Base-by-base conservation (phyloP, 202 grass and related monocot genomes). In the Cymbopogon flexuosus region DNA sequence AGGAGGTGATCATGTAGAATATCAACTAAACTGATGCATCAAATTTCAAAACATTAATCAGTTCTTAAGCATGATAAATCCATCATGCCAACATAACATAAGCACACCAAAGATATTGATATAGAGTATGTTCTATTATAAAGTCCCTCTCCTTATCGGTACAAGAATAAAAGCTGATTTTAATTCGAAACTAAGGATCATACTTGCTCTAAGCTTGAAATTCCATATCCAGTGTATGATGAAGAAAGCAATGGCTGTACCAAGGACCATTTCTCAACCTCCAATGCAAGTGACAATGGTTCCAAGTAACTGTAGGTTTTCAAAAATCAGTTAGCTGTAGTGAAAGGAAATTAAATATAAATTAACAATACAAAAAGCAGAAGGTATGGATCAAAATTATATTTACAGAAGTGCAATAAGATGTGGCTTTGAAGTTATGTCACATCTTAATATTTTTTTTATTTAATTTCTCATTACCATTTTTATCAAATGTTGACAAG, bases 181-280 rank as follows among this genome's bases (percentile, higher is more conserved):
- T 41, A 34, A 75, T 73, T 68, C 56, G 18, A 59, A 70, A 84
- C 29, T 39, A 75, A 62, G 29, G 62, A 70, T 64, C 83, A 82
- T 99, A 99, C 92, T 93, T 99, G 89, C 47, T 96, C 72, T 84
- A 99, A 91, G 89, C 90, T 99, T 22, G 92, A 96, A 85, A 92
- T 99, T 46, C 96, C 96, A 65, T 99, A 99, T 88, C 96, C 96
- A 79, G 67, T 90, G 86, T 99, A 99, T 73, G 96, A 99, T 69
- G 96, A 99, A 84, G 96, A 99, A 68, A 99, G 87, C 71, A 99
- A 87, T 75, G 96, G 89, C 72, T 99, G 90, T 51, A 99, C 92
- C 67, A 96, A 75, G 59, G 92, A 96, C 96, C 96, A 99, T 79
- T 96, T 96, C 78, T 88, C 88, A 65, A 88, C 87, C 81, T 91